Evolutionary conservation across 208 protist genomes (phyloP).

Genomic region (Kentomonas sorsogonicus): DNA sequence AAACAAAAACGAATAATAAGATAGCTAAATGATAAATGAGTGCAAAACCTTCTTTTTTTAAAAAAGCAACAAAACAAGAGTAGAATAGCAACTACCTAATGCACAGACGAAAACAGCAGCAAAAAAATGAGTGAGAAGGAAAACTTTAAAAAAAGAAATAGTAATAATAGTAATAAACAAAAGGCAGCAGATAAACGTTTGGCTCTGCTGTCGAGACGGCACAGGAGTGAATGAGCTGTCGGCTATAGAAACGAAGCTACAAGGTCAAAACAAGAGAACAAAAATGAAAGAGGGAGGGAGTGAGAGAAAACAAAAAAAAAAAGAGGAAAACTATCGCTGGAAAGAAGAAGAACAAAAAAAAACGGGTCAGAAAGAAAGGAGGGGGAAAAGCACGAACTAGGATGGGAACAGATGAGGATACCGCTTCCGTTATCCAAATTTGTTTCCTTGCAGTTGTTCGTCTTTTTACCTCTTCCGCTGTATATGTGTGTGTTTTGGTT

Average conservation of each 20-base stretch:
- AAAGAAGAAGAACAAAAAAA: not conserved
- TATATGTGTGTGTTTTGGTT: not conserved
- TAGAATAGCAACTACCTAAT: not conserved
- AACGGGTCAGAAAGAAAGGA: not conserved
- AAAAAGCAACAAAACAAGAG: not conserved
- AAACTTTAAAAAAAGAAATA: constrained; percentile 7
- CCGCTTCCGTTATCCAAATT: too few species aligned
- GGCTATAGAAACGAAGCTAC: not conserved
- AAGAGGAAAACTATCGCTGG: not conserved
- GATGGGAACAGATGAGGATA: not conserved
- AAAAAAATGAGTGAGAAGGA: not conserved
- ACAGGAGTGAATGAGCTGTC: too few species aligned
- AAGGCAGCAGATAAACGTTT: constrained; percentile 1
- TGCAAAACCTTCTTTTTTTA: not conserved
- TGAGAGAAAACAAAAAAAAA: constrained; percentile 9
- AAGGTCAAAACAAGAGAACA: not conserved
- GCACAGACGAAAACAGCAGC: constrained; percentile 8
- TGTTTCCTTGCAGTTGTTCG: not conserved
- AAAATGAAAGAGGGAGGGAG: constrained; percentile 2
- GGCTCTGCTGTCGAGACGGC: too few species aligned
- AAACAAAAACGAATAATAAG: too few species aligned
- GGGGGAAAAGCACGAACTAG: not conserved
- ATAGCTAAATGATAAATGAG: too few species aligned
- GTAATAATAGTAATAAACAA: constrained; percentile 10
- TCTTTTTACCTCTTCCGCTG: not conserved